Evolutionary conservation across 2,329 filamentous ascomycete species (phyloP), one percentile per base, ranked within the genome.

Genomic region (Nigrospora oryzae): DNA sequence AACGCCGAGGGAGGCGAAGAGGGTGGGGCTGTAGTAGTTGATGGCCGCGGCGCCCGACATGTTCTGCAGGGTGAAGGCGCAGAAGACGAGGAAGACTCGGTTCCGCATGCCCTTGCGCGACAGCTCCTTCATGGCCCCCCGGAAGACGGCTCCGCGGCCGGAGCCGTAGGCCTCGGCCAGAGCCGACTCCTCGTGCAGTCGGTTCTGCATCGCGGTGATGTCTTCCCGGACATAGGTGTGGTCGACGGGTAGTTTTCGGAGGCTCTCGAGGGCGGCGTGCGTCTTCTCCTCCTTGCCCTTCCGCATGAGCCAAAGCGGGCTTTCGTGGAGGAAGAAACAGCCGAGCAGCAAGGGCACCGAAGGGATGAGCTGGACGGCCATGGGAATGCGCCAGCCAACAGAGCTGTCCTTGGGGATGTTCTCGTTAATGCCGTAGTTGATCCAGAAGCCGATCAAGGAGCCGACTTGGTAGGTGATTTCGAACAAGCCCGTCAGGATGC

Each of bases 381-480:
- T 69, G 7, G 73, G 73, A 35, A 75, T 66, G 7, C 69, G 61
- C 72, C 72, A 76, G 40, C 64, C 61, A 4, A 64, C 61, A 2
- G 58, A 45, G 14, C 54, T 58, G 3, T 38, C 49, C 35, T 51
- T 50, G 38, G 61, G 51, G 57, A 69, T 63, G 51, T 66, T 62
- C 46, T 64, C 56, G 45, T 64, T 64, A 49, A 70, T 67, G 40
- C 66, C 67, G 34, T 67, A 70, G 54, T 69, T 69, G 53, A 70
- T 68, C 66, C 67, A 70, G 56, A 79, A 80, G 12, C 76, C 76
- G 5, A 79, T 60, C 6, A 69, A 49, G 1, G 62, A 60, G 2
- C 75, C 76, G 6, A 74, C 69, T 49, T 79, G 75, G 48, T 77
- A 77, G 1, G 73, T 69, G 10, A 79, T 63, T 48, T 70, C 67